Base-by-base conservation (phyloP, 768 basidiomycete genomes). In the Trametes cubensis region DNA sequence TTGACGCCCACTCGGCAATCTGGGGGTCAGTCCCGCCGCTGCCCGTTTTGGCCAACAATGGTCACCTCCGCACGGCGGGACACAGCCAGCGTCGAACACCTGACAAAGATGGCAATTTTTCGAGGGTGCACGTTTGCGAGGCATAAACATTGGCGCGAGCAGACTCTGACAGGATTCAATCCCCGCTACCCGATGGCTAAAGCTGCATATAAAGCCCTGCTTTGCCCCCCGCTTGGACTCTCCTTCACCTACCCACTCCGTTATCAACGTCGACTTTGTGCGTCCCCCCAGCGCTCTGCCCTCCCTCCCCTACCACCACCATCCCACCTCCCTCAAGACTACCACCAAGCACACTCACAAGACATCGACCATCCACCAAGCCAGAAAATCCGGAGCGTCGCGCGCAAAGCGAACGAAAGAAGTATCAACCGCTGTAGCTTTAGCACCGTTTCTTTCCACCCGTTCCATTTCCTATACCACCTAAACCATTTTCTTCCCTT, bases 141-240 rank as follows among this genome's bases (percentile, higher is more conserved):
- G 18, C 30, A 28, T 34, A 38, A 51, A 49, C 47, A 49, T 26
- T 34, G 6, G 34, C 34, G 34, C 34, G 34, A 34, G 10, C 34
- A 34, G 34, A 11, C 34, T 34, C 34, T 34, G 34, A 34, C 34
- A 6, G 11, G 34, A 11, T 34, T 34, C 34, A 34, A 34, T 4
- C 34, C 34, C 48, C 48, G 48, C 48, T 49, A 49, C 11, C 48
- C 48, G 48, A 49, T 17, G 1, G 7, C 14, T 15, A 38, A 39
- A 45, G 55, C 44, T 56, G 47, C 34, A 34, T 34, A 34, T 56
- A 56, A 56, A 47, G 45, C 47, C 28, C 18, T 23, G n/a, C 18
- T 46, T 56, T 28, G 30, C 30, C 30, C 18, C n/a, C 40, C 17
- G 40, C 1, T 14, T 47, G 8, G 55, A n/a, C 30, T 18, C 26